These are phyloP conservation scores for Geotrichum candidum DNA, from an alignment of 1,139 yeast species.

Conservation along the genomic window DNA sequence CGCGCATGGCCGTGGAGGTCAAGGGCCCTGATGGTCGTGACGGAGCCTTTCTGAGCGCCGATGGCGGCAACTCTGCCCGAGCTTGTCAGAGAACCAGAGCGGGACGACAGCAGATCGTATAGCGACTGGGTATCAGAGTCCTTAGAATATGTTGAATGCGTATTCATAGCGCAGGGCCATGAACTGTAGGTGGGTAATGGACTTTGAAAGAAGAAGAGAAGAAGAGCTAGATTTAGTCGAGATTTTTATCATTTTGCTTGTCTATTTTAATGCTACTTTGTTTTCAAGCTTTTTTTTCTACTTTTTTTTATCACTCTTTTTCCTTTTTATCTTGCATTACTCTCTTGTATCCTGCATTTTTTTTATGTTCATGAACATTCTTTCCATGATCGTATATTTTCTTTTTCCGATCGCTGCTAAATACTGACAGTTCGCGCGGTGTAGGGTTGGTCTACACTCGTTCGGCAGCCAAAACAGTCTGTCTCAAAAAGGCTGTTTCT, in stretches of 20 bases:
- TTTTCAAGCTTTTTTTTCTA: background rate
- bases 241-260: background rate
- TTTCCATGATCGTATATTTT: background rate
- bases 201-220: background rate
- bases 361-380: background rate
- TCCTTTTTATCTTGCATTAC: background rate
- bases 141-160: background rate
- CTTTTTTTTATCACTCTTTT: background rate
- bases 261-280: background rate
- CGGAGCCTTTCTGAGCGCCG: slow-evolving; percentile 31
- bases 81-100: background rate
- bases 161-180: background rate
- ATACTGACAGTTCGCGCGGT: background rate
- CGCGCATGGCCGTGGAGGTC: slow-evolving; percentile 69
- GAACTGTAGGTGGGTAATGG: background rate
- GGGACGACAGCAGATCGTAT: background rate
- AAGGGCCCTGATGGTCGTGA: slow-evolving; percentile 94
- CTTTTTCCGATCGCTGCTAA: background rate
- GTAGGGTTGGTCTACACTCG: background rate
- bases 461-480: background rate
- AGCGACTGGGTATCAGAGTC: background rate
- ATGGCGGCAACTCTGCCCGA: background rate
- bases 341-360: background rate
- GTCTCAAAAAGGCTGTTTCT: background rate
- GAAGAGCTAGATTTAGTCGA: too few species aligned